Conservation (phyloP, 1,284 basidiomycete genomes). For the Tilletia walkeri region DNA sequence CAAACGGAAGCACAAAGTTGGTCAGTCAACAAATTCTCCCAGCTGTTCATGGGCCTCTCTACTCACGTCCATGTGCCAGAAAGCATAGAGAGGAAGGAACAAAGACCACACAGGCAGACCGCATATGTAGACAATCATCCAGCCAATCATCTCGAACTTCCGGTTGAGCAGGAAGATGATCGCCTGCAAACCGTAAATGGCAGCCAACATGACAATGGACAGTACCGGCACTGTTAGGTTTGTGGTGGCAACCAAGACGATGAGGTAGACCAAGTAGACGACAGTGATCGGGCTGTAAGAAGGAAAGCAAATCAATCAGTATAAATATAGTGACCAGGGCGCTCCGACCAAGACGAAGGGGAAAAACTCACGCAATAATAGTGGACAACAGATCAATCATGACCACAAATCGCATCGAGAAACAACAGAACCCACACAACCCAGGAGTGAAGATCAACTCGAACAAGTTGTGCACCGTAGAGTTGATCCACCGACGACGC, state of each 20-base stretch:
- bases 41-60: too few species aligned
- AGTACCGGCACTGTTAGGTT: constrained; percentile 56
- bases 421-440: constrained; percentile 83
- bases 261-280: constrained; percentile 65
- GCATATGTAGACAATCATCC: constrained; percentile 57
- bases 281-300: constrained; percentile 72
- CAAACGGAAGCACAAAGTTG: background rate
- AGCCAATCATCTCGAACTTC: constrained; percentile 55
- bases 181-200: constrained; percentile 73
- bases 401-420: constrained; percentile 98
- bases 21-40: background rate
- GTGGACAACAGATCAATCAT: constrained; percentile 82
- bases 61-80: constrained; percentile 87
- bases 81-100: constrained; percentile 89
- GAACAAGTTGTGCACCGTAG: constrained; percentile 92
- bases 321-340: background rate
- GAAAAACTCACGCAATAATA: constrained; percentile 63
- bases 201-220: constrained; percentile 85
- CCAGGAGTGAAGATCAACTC: constrained; percentile 89
- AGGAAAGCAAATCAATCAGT: background rate
- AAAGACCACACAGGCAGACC: constrained; percentile 90
- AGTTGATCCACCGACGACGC: constrained; percentile 98
- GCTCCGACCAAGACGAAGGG: background rate
- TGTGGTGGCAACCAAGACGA: constrained; percentile 44
- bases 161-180: constrained; percentile 55